Base-by-base conservation (phyloP, 192 early-diverging fungal species). In the Phycomyces blakesleeanus region DNA sequence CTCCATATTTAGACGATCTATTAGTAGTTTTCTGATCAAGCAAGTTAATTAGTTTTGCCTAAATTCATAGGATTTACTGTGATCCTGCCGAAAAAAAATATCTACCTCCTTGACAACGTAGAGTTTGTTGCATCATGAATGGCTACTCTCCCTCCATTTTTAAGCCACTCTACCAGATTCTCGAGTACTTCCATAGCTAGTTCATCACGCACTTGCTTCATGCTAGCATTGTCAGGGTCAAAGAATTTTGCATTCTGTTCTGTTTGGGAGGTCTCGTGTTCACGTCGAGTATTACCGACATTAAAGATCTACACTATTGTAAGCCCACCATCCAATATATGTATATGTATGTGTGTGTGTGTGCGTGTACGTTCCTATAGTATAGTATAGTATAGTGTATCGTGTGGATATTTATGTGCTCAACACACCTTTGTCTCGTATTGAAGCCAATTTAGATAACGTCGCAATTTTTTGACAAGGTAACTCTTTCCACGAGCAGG, bases 81-180 rank as follows among this genome's bases (percentile, higher is more conserved):
- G n/a, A n/a, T n/a, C n/a, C n/a, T n/a, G n/a, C n/a, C n/a, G n/a
- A n/a, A n/a, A n/a, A n/a, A n/a, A n/a, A n/a, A n/a, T n/a, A n/a
- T n/a, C n/a, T 81, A 78, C 68, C 95, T 84, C 65, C 97, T 82
- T 66, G 84, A 81, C 15, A 89, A 74, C 0, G 92, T 97, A 47
- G 95, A 95, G 69, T 98, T 98, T 15, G 97, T 98, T 0, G 97
- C 97, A 73, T 98, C 97, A 69, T 92, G 89, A 62, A 92, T 90
- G 40, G 91, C 96, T 18, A 97, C 91, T 55, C 93, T 90, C 20
- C 91, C 92, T 63, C 89, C 92, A 12, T 77, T 70, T 59, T 91
- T 87, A 39, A 98, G 75, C 97, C 97, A 98, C 5, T 84, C 67
- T 68, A 98, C 85, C 5, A 93, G 76, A 61, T 98, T 94, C 24